A percentile compares a stretch with the other conserved stretches of the same genome.
Evolutionary conservation across 2,329 filamentous ascomycete species (phyloP).

Genomic region (Coniochaeta ligniaria): DNA sequence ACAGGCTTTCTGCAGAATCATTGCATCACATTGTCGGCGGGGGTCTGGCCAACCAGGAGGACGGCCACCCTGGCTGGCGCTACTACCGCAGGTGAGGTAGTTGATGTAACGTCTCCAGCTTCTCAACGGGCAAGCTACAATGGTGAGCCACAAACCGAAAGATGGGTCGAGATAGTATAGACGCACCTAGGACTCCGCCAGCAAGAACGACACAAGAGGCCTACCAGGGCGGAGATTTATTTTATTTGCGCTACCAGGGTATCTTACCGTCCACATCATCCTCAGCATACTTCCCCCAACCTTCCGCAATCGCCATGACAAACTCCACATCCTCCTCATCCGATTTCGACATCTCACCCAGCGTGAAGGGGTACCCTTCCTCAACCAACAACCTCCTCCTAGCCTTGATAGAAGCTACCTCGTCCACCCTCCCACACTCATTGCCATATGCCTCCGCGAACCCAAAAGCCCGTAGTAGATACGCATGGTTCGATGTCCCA

Average conservation of each 20-base stretch:
- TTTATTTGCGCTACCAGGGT: not conserved
- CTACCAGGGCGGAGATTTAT: no score
- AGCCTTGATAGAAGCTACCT: slow-evolving; percentile 20
- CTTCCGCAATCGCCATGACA: slow-evolving; percentile 41
- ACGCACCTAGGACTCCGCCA: no score
- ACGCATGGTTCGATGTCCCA: slow-evolving; percentile 12
- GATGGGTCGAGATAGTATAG: no score
- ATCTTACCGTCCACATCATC: not conserved
- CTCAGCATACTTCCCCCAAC: slow-evolving; percentile 14
- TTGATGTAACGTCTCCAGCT: no score
- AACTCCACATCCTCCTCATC: slow-evolving; percentile 5
- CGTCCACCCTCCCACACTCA: slow-evolving; percentile 26
- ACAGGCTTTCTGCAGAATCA: no score
- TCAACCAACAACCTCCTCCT: slow-evolving; percentile 15
- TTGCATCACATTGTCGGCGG: no score
- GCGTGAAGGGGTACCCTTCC: not conserved
- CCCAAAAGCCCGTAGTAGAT: slow-evolving; percentile 18
- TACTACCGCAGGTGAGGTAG: no score
- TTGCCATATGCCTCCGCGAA: slow-evolving; percentile 41
- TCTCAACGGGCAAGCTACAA: no score
- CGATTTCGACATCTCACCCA: not conserved
- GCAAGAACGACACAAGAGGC: no score
- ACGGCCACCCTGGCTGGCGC: no score
- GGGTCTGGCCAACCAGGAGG: no score
- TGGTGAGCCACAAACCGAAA: no score